Evolutionary conservation across 257 asterid species (phyloP).

Genomic region (Forsythia viridissima): DNA sequence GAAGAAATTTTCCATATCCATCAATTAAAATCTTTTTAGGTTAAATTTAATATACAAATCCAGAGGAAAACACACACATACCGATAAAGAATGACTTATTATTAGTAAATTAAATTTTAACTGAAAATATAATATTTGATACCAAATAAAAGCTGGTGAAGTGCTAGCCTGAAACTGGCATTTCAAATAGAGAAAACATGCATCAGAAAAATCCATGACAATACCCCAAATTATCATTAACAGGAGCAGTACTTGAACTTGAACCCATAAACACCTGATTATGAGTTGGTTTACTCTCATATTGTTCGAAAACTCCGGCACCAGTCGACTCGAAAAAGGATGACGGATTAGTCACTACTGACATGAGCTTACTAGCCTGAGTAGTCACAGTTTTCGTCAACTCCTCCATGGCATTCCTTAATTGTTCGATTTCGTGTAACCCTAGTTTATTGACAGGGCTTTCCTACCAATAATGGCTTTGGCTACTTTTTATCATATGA

Average conservation of each 20-base stretch:
- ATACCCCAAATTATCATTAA: conserved; percentile 39
- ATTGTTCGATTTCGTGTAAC: conserved; percentile 52
- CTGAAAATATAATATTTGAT: not conserved
- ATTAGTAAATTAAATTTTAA: not conserved
- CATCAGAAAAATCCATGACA: conserved; percentile 50
- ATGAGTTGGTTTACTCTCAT: conserved; percentile 47
- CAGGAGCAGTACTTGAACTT: conserved; percentile 14
- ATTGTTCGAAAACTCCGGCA: conserved; percentile 34
- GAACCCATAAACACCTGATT: conserved; percentile 19
- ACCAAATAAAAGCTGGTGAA: conserved; percentile 37
- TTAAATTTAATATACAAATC: too few species aligned
- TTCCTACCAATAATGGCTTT: conserved; percentile 68
- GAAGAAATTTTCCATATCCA: too few species aligned
- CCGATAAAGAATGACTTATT: not conserved
- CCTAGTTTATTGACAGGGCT: conserved; percentile 45
- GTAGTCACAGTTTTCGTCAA: conserved; percentile 41
- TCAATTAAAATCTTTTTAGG: too few species aligned
- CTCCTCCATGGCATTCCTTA: conserved; percentile 65
- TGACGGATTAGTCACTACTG: conserved; percentile 16
- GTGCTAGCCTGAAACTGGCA: conserved; percentile 25
- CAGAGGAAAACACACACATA: too few species aligned
- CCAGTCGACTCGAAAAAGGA: conserved; percentile 26
- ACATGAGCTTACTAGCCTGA: conserved; percentile 39
- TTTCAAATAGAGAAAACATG: not conserved
- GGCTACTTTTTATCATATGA: conserved; percentile 39